phyloP scores from a whole-genome alignment of 2,329 filamentous ascomycete genomes.

The Hyphodiscus sp. region DNA sequence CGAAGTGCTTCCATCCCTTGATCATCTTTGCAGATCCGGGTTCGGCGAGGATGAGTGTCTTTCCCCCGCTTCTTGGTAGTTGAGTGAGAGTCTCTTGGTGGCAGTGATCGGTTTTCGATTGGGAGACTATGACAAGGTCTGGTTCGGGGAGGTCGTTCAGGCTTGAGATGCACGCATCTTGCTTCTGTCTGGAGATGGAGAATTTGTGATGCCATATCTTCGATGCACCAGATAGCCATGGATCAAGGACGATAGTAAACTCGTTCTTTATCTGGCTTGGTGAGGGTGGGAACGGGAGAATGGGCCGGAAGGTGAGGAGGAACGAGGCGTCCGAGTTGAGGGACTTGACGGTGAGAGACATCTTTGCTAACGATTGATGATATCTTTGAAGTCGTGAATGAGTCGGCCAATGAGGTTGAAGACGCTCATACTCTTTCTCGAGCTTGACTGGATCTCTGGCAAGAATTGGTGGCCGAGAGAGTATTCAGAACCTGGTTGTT shows the following conservation, averaged over 20 bases:
- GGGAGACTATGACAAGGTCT: constrained; percentile 52
- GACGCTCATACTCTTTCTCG: constrained; percentile 11
- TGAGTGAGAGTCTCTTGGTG: constrained; percentile 62
- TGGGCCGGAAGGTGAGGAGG: constrained; percentile 48
- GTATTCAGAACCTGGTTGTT: neutral
- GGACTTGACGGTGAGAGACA: constrained; percentile 40
- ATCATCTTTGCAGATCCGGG: constrained; percentile 60
- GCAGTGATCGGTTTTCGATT: constrained; percentile 63
- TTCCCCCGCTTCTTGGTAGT: constrained; percentile 45
- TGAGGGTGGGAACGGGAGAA: constrained; percentile 33
- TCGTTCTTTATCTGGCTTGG: constrained; percentile 36
- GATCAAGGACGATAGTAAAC: constrained; percentile 66
- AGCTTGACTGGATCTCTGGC: neutral
- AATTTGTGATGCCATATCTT: constrained; percentile 55
- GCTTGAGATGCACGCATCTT: constrained; percentile 50
- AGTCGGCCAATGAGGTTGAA: constrained; percentile 6
- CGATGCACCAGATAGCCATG: constrained; percentile 59
- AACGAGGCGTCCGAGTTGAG: constrained; percentile 61
- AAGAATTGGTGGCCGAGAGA: neutral
- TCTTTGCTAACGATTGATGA: constrained; percentile 39
- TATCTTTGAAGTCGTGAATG: constrained; percentile 37
- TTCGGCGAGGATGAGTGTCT: constrained; percentile 60
- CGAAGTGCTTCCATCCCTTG: constrained; percentile 62
- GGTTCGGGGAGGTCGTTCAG: constrained; percentile 46
- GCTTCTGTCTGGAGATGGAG: constrained; percentile 50